Evolutionary conservation across 176 grass and related monocot genomes (phyloP), one percentile per base, ranked within the genome.

Genomic region (Avena insularis): DNA sequence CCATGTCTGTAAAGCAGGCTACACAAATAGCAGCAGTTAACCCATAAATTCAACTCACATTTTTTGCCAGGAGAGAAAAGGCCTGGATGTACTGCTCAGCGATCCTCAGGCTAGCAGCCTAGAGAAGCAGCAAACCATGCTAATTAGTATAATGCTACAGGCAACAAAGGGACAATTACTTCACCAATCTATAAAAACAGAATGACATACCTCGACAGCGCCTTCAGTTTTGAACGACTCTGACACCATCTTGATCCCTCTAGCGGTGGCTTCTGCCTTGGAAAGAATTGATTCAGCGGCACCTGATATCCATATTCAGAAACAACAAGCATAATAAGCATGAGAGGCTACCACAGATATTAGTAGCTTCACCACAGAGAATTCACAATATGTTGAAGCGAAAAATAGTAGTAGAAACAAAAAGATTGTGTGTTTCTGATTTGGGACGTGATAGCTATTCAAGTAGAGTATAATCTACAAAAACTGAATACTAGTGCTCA

Each of bases 1-100:
- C 36, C 36, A 38, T 38, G 36, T 38, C 36, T 38, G 36, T 38
- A 38, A 38, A 38, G 36, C 36, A 38, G 36, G 36, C 36, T 38
- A 38, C 36, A 38, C 36, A 38, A 38, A 38, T 38, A 38, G 36
- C 36, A 38, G 36, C 36, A 38, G 2, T 38, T 38, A 38, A 38
- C 36, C 36, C 36, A 38, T 38, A 38, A 38, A 38, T 38, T 38
- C 36, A 38, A 38, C 36, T 38, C 36, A 38, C 36, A 38, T 38
- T 38, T 38, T 38, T 38, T 38, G 36, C 36, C 36, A 95, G 83
- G 19, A 78, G 64, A 58, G 78, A 81, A 73, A 96, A 98, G 68
- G 92, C 93, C 47, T 78, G 85, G 20, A 98, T 90, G 79, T 96
- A 98, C 82, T 98, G 96, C 82, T 98, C 96, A 4, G 90, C 96